Percentiles rank a stretch among this genome's conserved stretches.
Evolutionary conservation across 495 filamentous ascomycete species (phyloP).

Genomic region (Hypoxylon crocopeplum): DNA sequence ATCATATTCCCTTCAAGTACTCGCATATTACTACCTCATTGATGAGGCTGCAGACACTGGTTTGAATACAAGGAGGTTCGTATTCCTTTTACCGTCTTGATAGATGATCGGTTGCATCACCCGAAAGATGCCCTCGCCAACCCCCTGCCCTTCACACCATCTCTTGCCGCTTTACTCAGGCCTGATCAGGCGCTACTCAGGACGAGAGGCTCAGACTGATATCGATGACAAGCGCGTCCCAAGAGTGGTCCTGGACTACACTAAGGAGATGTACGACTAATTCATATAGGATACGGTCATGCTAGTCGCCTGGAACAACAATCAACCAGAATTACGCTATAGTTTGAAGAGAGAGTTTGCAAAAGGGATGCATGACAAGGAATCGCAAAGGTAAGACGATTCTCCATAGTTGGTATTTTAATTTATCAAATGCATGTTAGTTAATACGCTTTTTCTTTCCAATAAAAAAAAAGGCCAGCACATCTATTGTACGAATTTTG

Average conservation of each 20-base stretch:
- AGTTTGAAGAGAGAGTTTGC: background rate
- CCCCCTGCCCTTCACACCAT: background rate
- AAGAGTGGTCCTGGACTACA: background rate
- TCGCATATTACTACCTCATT: too few species aligned
- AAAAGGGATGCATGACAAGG: background rate
- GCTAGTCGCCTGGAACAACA: background rate
- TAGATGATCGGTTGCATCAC: constrained; percentile 11
- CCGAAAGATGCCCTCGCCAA: constrained; percentile 1
- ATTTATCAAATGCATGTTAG: background rate
- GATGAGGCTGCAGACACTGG: too few species aligned
- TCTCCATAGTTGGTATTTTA: background rate
- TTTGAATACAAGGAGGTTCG: too few species aligned
- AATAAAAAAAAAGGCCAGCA: background rate
- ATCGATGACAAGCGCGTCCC: background rate
- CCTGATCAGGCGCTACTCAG: constrained; percentile 12
- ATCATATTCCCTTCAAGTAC: too few species aligned
- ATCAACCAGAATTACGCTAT: background rate
- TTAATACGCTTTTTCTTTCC: background rate
- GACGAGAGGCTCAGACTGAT: background rate
- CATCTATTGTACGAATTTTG: constrained; percentile 3
- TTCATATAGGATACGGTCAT: background rate
- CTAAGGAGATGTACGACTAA: background rate
- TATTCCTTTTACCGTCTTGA: background rate
- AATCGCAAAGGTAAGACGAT: background rate
- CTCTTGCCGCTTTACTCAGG: constrained; percentile 9